Conservation (phyloP, 169 alveolate species). For the Plasmodium chabaudi region DNA sequence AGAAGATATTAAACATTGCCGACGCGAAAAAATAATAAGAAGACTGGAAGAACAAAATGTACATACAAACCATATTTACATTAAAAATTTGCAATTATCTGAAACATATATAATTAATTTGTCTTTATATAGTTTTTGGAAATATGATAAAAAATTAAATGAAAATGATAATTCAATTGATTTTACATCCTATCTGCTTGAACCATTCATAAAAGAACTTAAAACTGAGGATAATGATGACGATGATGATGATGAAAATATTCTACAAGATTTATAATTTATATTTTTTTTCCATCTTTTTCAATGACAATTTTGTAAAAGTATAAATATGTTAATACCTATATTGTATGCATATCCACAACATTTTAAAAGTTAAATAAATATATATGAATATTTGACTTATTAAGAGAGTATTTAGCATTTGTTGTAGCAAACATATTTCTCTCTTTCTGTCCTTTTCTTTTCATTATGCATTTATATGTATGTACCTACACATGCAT, state of each 20-base stretch:
- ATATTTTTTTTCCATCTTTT: background rate
- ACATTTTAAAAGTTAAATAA: too few relatives aligned
- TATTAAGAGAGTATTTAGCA: too few relatives aligned
- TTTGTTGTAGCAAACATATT: too few relatives aligned
- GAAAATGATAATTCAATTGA: slow-evolving; percentile 40
- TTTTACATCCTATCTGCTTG: slow-evolving; percentile 69
- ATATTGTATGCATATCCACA: too few relatives aligned
- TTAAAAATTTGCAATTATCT: slow-evolving; percentile 55
- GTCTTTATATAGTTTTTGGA: slow-evolving; percentile 74
- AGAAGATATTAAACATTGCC: slow-evolving; percentile 74
- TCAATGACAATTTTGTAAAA: background rate
- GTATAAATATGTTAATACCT: too few relatives aligned
- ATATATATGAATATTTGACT: too few relatives aligned
- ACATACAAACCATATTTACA: slow-evolving; percentile 55
- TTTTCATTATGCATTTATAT: too few relatives aligned
- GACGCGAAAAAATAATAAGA: slow-evolving; percentile 67
- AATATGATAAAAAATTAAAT: slow-evolving; percentile 49
- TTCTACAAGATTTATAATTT: slow-evolving; percentile 53
- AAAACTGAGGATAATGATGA: slow-evolving; percentile 22
- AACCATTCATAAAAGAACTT: slow-evolving; percentile 61
- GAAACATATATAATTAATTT: slow-evolving; percentile 67
- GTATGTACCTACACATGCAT: too few relatives aligned
- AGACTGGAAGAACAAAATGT: slow-evolving; percentile 63
- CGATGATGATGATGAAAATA: slow-evolving; percentile 33
- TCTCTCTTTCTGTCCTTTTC: too few relatives aligned